phyloP scores from a whole-genome alignment of 805 yeast genomes.

The Saccharomycopsis sp. region DNA sequence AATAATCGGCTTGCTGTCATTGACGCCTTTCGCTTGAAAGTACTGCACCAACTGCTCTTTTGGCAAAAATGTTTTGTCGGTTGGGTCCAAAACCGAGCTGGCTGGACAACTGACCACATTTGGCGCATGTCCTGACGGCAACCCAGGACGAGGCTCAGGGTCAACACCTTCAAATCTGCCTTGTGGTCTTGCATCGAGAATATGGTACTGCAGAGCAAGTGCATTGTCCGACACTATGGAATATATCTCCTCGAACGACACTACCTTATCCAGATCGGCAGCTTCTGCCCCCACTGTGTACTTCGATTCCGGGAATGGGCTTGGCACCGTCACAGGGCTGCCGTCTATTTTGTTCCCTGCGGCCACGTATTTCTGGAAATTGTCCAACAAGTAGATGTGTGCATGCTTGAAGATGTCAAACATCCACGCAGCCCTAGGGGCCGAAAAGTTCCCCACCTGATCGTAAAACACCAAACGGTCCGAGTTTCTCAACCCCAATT shows the following conservation, averaged over 20 bases:
- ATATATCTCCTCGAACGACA: conserved; percentile 40
- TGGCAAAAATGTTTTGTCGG: conserved; percentile 39
- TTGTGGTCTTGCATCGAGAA: conserved; percentile 75
- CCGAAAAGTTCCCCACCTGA: conserved; percentile 71
- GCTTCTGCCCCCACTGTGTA: conserved; percentile 15
- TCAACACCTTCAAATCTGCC: conserved; percentile 70
- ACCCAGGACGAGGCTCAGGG: conserved; percentile 85
- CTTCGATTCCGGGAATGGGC: conserved; percentile 8
- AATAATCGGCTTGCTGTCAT: conserved; percentile 54
- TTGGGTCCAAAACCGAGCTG: conserved; percentile 43
- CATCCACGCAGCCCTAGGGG: conserved; percentile 92
- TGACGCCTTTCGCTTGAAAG: conserved; percentile 33
- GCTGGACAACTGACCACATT: conserved; percentile 75
- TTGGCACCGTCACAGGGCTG: conserved; percentile 14
- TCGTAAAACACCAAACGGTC: conserved; percentile 79
- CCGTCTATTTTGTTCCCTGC: conserved; percentile 28
- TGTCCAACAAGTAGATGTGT: conserved; percentile 60
- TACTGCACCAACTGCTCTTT: conserved; percentile 37
- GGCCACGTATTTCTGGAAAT: conserved; percentile 44
- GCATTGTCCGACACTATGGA: conserved; percentile 30
- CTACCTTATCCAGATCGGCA: conserved; percentile 41
- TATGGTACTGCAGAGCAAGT: conserved; percentile 38
- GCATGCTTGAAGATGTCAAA: conserved; percentile 71
- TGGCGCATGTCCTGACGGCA: conserved; percentile 85
- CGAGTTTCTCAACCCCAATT: conserved; percentile 45